Evolutionary conservation across 1,139 yeast genomes (phyloP).

Genomic region (Diutina rugosa): DNA sequence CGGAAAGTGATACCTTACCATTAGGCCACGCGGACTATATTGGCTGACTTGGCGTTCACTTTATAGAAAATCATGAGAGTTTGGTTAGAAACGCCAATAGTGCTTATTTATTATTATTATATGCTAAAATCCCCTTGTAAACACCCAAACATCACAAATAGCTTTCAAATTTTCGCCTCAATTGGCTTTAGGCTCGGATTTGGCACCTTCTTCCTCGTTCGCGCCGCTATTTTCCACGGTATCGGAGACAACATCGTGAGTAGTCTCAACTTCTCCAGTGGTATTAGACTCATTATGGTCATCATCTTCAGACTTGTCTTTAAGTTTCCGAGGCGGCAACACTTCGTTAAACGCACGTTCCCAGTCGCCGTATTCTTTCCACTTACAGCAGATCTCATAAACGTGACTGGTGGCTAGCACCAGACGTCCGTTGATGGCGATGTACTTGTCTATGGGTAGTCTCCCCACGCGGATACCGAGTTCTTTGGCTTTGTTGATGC

Average conservation of each 20-base stretch:
- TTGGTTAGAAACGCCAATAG: too few relatives aligned
- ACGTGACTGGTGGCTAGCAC: slow-evolving; percentile 94
- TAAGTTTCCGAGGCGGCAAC: slow-evolving; percentile 66
- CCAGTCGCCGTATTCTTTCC: slow-evolving; percentile 76
- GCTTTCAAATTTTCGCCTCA: too few relatives aligned
- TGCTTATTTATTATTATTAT: too few relatives aligned
- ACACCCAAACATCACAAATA: too few relatives aligned
- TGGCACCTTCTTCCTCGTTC: not conserved
- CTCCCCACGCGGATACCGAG: slow-evolving; percentile 64
- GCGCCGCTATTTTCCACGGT: not conserved
- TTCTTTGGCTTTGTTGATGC: slow-evolving; percentile 68
- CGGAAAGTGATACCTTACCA: slow-evolving; percentile 2
- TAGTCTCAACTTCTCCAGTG: not conserved
- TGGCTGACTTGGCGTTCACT: too few relatives aligned
- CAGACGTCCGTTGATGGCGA: slow-evolving; percentile 70
- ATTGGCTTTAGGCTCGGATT: too few relatives aligned
- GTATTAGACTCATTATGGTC: not conserved
- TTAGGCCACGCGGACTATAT: slow-evolving; percentile 1
- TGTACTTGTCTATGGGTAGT: slow-evolving; percentile 79
- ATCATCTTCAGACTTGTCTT: not conserved
- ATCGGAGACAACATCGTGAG: not conserved
- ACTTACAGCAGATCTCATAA: slow-evolving; percentile 69
- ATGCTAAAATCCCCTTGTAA: too few relatives aligned
- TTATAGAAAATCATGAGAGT: too few relatives aligned
- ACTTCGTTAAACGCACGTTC: slow-evolving; percentile 72